phyloP scores from a whole-genome alignment of 2,329 filamentous ascomycete species.

The Colletotrichum graminicola region DNA sequence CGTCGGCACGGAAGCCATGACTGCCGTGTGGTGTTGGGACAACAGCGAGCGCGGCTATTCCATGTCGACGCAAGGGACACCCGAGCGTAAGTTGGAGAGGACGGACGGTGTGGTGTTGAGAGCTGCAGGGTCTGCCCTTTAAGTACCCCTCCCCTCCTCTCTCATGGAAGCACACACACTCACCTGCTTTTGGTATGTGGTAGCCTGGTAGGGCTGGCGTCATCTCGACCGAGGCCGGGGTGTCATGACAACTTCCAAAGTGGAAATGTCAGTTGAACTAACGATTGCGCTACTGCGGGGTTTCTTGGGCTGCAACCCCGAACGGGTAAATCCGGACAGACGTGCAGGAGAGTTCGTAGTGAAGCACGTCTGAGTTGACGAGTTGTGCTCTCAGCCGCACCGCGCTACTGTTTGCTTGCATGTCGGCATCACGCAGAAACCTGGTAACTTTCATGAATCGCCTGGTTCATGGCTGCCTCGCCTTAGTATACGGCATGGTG shows the following conservation, averaged over 20 bases:
- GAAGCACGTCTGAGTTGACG: neutral
- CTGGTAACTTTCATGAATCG: neutral
- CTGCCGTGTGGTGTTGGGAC: constrained; percentile 17
- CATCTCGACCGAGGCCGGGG: neutral
- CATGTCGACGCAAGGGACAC: constrained; percentile 1
- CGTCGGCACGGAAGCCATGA: constrained; percentile 31
- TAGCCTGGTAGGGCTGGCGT: neutral
- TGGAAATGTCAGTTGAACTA: constrained; percentile 1
- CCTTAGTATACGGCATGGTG: too few relatives aligned
- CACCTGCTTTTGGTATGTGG: neutral
- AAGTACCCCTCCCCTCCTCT: neutral
- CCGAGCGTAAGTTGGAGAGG: constrained; percentile 1
- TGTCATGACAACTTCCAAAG: neutral
- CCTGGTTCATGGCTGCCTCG: neutral
- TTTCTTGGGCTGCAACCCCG: neutral
- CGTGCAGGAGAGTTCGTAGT: neutral
- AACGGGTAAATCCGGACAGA: neutral
- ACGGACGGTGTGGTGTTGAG: neutral
- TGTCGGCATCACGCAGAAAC: neutral
- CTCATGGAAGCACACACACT: neutral
- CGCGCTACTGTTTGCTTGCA: neutral
- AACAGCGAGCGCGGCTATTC: constrained; percentile 13
- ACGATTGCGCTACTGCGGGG: neutral
- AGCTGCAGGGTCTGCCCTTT: constrained; percentile 20
- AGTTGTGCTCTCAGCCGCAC: neutral